phyloP scores from a whole-genome alignment of 257 asterid species.

The Oldenlandia corymbosa region DNA sequence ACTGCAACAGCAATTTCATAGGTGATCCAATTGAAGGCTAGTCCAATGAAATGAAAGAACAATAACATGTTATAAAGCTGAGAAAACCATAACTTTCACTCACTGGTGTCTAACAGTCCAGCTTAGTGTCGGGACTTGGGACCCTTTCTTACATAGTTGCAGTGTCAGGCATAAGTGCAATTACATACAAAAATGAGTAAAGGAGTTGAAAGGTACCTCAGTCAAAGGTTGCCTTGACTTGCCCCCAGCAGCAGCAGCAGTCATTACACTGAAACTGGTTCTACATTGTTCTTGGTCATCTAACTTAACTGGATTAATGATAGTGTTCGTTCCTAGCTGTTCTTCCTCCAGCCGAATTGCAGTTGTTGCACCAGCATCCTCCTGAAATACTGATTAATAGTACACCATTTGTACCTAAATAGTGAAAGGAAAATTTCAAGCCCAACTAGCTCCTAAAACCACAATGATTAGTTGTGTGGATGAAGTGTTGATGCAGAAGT shows the following conservation, averaged over 20 bases:
- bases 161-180: too few species aligned
- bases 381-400: not conserved
- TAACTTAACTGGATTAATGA: not conserved
- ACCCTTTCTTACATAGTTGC: too few species aligned
- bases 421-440: not conserved
- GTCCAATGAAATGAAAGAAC: not conserved
- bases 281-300: constrained; percentile 13
- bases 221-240: constrained; percentile 38
- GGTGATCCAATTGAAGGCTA: not conserved
- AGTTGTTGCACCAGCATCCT: not conserved
- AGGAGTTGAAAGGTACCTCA: constrained; percentile 31
- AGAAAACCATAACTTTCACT: too few species aligned
- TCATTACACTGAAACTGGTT: too few species aligned
- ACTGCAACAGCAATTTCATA: constrained; percentile 24
- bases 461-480: not conserved
- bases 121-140: too few species aligned
- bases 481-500: not conserved
- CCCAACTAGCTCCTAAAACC: not conserved
- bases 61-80: too few species aligned
- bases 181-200: too few species aligned
- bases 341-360: not conserved
- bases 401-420: not conserved
- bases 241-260: constrained; percentile 14
- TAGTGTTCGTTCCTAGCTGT: not conserved
- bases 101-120: too few species aligned